These are phyloP conservation scores for Talaromyces funiculosus DNA, from an alignment of 2,329 filamentous ascomycete genomes.

Conservation along the genomic window DNA sequence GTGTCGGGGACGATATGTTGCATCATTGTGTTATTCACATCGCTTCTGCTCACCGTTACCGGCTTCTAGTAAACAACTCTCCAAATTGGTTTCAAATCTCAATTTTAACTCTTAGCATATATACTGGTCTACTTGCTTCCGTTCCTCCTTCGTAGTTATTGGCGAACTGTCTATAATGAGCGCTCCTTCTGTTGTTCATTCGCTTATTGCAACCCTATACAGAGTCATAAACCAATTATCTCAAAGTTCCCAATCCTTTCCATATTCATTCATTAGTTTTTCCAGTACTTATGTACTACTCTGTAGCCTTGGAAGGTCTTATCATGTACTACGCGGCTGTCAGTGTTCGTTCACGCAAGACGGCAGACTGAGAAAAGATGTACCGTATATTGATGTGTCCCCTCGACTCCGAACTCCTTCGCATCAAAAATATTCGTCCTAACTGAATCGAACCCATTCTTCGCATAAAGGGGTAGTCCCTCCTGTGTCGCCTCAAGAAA, in stretches of 20 bases:
- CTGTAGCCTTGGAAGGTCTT: not conserved
- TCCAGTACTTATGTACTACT: not conserved
- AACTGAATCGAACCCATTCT: not conserved
- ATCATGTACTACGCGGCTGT: not conserved
- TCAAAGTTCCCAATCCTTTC: not conserved
- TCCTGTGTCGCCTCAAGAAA: constrained; percentile 30
- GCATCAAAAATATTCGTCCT: not conserved
- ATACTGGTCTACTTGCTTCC: no score
- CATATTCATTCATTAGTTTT: not conserved
- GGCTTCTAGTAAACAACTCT: no score
- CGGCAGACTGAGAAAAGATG: not conserved
- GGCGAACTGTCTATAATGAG: not conserved
- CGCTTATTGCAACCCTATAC: not conserved
- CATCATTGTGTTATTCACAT: no score
- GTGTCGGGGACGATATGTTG: no score
- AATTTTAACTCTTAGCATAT: no score
- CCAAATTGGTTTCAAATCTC: no score
- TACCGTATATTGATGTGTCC: not conserved
- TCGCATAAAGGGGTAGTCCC: not conserved
- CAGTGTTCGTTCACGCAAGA: not conserved
- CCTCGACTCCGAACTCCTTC: not conserved
- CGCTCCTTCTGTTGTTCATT: not conserved
- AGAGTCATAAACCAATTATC: not conserved
- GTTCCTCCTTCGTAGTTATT: no score
- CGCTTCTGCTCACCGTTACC: no score